These are phyloP conservation scores for Suhomyces prunicola DNA, from an alignment of 805 yeast genomes.

Conservation along the genomic window DNA sequence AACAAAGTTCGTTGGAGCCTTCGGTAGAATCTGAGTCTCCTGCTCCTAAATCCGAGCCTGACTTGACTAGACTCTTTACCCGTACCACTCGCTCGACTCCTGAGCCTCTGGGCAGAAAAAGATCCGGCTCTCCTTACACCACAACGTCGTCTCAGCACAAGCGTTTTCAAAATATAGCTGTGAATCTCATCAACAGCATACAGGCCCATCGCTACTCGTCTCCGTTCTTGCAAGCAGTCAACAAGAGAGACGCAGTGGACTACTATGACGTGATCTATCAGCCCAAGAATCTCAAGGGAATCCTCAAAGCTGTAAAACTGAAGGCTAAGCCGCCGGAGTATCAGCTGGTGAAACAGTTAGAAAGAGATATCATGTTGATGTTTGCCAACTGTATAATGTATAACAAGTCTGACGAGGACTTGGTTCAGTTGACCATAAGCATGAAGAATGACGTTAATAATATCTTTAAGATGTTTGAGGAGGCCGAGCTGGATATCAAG, in stretches of 20 bases:
- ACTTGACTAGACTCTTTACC: background rate
- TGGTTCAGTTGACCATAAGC: slow-evolving; percentile 58
- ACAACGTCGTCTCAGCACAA: slow-evolving; percentile 32
- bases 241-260: slow-evolving; percentile 63
- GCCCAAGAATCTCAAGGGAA: slow-evolving; percentile 68
- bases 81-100: slow-evolving; percentile 1
- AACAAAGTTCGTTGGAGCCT: background rate
- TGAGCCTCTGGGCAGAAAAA: slow-evolving; percentile 8
- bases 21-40: background rate
- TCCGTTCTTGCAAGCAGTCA: slow-evolving; percentile 69
- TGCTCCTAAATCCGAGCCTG: background rate
- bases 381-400: slow-evolving; percentile 84
- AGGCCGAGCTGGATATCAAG: slow-evolving; percentile 36
- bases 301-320: slow-evolving; percentile 52
- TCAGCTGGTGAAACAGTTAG: slow-evolving; percentile 58
- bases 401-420: slow-evolving; percentile 62
- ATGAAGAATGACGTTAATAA: slow-evolving; percentile 68
- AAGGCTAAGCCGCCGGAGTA: slow-evolving; percentile 36
- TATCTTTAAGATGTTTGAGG: slow-evolving; percentile 56
- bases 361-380: slow-evolving; percentile 70
- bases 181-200: slow-evolving; percentile 60
- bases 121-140: slow-evolving; percentile 14
- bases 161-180: slow-evolving; percentile 59
- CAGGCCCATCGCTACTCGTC: slow-evolving; percentile 72
- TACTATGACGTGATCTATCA: slow-evolving; percentile 56